phyloP scores from a whole-genome alignment of 2,329 filamentous ascomycete genomes.

The Lomentospora prolificans region DNA sequence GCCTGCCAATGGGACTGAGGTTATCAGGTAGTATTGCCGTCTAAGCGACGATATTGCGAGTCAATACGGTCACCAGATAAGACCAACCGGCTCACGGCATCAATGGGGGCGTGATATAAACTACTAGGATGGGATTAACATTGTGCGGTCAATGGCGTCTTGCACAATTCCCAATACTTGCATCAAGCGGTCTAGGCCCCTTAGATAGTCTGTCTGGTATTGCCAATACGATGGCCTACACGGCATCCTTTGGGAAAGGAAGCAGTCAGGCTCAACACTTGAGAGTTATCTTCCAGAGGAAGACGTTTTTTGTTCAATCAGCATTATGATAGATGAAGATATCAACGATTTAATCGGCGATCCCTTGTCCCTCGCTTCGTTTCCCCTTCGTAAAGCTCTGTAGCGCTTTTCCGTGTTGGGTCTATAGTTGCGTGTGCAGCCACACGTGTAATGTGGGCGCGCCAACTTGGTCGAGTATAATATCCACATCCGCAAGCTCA shows the following conservation, averaged over 20 bases:
- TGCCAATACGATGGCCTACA: too few species aligned
- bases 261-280: not conserved
- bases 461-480: not conserved
- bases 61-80: not conserved
- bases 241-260: too few species aligned
- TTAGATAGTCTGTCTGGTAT: too few species aligned
- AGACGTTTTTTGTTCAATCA: not conserved
- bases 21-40: conserved; percentile 25
- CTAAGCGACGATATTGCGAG: not conserved
- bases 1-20: conserved; percentile 63
- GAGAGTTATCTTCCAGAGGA: not conserved
- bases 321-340: not conserved
- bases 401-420: too few species aligned
- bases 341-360: not conserved
- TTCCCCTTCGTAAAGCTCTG: not conserved
- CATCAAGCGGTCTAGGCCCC: too few species aligned
- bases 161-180: too few species aligned
- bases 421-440: too few species aligned
- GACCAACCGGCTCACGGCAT: not conserved
- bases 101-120: too few species aligned
- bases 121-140: too few species aligned
- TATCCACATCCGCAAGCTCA: not conserved
- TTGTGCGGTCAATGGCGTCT: too few species aligned
- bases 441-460: too few species aligned
- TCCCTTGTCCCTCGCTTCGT: not conserved